A percentile compares a stretch with the other conserved stretches of the same genome.
Evolutionary conservation across 1,139 yeast genomes (phyloP).

Genomic region (Hansenula anomala): DNA sequence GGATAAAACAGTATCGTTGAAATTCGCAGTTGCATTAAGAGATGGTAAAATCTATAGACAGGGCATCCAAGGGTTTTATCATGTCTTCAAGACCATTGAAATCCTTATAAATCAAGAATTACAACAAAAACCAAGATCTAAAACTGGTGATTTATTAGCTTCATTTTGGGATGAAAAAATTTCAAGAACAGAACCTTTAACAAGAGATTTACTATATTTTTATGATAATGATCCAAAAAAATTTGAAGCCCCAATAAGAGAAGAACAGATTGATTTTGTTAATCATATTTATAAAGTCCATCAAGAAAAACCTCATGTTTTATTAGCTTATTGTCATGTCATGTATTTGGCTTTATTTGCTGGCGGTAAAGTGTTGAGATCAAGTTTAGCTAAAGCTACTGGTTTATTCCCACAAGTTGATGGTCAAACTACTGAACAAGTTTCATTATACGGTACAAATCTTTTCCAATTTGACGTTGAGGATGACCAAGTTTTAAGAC

Average conservation of each 20-base stretch:
- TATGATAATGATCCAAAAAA: conserved; percentile 52
- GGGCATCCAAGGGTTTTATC: conserved; percentile 75
- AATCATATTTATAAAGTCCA: conserved; percentile 54
- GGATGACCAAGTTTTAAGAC: conserved; percentile 61
- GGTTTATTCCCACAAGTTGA: conserved; percentile 73
- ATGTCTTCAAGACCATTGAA: conserved; percentile 69
- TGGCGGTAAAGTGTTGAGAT: conserved; percentile 74
- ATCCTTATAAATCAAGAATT: conserved; percentile 45
- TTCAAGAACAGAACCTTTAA: conserved; percentile 54
- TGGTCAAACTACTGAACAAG: conserved; percentile 58
- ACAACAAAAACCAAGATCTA: conserved; percentile 32
- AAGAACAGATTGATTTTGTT: conserved; percentile 57
- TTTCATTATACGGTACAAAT: conserved; percentile 59
- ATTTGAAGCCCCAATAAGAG: conserved; percentile 51
- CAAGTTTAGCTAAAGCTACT: conserved; percentile 59
- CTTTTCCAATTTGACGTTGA: conserved; percentile 69
- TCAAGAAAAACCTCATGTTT: conserved; percentile 59
- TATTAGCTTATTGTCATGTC: conserved; percentile 83
- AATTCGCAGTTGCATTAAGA: conserved; percentile 70
- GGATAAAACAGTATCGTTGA: conserved; percentile 63
- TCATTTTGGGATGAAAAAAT: conserved; percentile 70
- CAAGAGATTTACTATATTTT: conserved; percentile 62
- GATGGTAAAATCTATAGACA: conserved; percentile 76
- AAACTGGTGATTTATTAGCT: conserved; percentile 34
- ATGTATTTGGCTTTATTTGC: conserved; percentile 85